A percentile compares a stretch with the other conserved stretches of the same genome.
phyloP scores from a whole-genome alignment of 148 eudicot genomes.

The Rhododendron molle region DNA sequence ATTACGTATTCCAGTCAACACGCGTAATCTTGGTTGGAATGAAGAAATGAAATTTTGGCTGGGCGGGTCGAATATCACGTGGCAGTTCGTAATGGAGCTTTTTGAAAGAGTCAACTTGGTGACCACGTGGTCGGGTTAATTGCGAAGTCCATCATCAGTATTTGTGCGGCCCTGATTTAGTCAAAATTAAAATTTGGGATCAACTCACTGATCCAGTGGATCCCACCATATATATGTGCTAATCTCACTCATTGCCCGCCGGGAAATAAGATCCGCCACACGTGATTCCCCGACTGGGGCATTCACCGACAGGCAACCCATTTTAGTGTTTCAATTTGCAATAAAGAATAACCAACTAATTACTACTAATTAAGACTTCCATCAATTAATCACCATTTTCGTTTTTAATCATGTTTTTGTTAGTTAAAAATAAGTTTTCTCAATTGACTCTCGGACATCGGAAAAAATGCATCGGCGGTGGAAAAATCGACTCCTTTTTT shows the following conservation, averaged over 20 bases:
- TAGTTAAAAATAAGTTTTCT: not conserved
- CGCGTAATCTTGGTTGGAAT: slow-evolving; percentile 2
- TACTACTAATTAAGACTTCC: no score
- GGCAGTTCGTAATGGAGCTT: not conserved
- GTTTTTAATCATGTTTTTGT: not conserved
- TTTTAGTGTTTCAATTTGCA: no score
- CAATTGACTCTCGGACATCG: not conserved
- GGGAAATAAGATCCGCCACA: not conserved
- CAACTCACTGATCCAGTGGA: not conserved
- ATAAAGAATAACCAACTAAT: no score
- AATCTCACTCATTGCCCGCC: not conserved
- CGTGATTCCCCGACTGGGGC: not conserved
- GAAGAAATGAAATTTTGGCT: not conserved
- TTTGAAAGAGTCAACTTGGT: not conserved
- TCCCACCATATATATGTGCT: not conserved
- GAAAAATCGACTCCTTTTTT: not conserved
- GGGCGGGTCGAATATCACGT: not conserved
- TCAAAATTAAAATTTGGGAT: not conserved
- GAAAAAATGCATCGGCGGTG: not conserved
- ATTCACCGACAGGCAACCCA: not conserved
- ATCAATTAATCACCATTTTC: not conserved
- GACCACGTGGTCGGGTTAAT: not conserved
- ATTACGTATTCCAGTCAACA: not conserved
- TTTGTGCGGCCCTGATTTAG: not conserved
- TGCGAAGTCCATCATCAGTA: not conserved